Evolutionary conservation across 805 yeast species (phyloP), one percentile per base, ranked within the genome.

Genomic region (Teunomyces tritomae): DNA sequence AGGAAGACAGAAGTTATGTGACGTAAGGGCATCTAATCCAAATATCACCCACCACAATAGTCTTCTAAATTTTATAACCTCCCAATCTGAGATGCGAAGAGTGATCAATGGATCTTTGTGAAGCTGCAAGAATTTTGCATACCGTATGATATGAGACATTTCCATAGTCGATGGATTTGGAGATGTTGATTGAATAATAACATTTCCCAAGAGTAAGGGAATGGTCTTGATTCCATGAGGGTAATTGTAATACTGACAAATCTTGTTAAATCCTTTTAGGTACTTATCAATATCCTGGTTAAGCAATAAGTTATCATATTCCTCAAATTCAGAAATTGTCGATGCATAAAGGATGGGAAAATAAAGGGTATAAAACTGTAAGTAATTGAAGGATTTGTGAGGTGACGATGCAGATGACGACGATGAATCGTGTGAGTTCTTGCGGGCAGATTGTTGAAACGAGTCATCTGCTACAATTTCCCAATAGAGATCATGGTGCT

Each of bases 31-130:
- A 58, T 83, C 88, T 50, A 83, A 62, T 26, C 80, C 79, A 51
- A 81, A 80, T 6, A 83, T 78, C 33, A 80, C 82, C 86, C 86
- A 83, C 86, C 87, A 83, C n/a, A 83, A 58, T 45, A 80, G 58
- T 57, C 87, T 69, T 59, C 84, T 68, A 42, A 74, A 68, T 50
- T 79, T 82, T 5, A 82, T 73, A 17, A 74, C 67, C 45, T 71
- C 73, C 58, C 71, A 65, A 51, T 80, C 78, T 2, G 72, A 67
- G 32, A 80, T 70, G 35, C 76, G 72, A 49, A 82, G 77, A 39
- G 77, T 73, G 0, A 72, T 63, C n/a, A 77, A 68, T 3, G 87
- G 87, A 56, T 83, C 87, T 57, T 82, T 76, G 54, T 83, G 82
- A 30, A 83, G 59, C 45, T 80, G 80, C 28, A 80, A 64, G 39